Conservation (phyloP, 371 early-diverging fungal genomes). For the Rhizopus arrhizus region DNA sequence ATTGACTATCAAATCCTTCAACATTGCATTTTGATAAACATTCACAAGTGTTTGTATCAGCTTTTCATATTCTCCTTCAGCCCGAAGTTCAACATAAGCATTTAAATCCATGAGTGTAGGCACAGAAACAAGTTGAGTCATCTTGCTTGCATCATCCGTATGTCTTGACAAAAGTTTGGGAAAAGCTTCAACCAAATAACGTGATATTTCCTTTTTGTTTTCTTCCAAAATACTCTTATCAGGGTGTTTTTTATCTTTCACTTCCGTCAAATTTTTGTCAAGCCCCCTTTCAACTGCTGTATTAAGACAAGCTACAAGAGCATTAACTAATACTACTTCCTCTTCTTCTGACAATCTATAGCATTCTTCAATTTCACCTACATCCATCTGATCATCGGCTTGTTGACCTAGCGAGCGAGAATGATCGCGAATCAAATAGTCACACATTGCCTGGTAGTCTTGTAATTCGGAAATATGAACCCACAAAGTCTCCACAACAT, state of each 20-base stretch:
- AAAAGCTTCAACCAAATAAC: constrained; percentile 56
- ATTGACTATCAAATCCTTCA: constrained; percentile 31
- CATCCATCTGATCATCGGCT: constrained; percentile 18
- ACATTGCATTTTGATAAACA: constrained; percentile 58
- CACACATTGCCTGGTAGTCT: constrained; percentile 61
- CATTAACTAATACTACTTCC: constrained; percentile 63
- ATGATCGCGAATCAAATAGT: constrained; percentile 64
- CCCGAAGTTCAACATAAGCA: constrained; percentile 67
- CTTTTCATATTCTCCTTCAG: constrained; percentile 63
- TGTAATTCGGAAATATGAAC: constrained; percentile 43
- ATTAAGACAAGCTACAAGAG: constrained; percentile 51
- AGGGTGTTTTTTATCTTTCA: constrained; percentile 26
- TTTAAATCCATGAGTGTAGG: constrained; percentile 63
- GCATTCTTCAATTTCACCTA: constrained; percentile 30
- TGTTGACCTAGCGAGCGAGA: constrained; percentile 30
- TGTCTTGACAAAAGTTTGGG: constrained; percentile 73
- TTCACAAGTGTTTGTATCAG: constrained; percentile 62
- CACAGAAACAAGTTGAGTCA: constrained; percentile 57
- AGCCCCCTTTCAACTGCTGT: constrained; percentile 37
- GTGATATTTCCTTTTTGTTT: constrained; percentile 52
- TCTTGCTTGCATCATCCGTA: constrained; percentile 54
- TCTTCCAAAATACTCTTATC: constrained; percentile 32
- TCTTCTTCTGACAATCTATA: constrained; percentile 64
- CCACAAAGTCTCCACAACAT: constrained; percentile 65
- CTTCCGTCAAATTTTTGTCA: constrained; percentile 25